Conservation (phyloP, 331 rosid species). For the Acacia pycnantha region DNA sequence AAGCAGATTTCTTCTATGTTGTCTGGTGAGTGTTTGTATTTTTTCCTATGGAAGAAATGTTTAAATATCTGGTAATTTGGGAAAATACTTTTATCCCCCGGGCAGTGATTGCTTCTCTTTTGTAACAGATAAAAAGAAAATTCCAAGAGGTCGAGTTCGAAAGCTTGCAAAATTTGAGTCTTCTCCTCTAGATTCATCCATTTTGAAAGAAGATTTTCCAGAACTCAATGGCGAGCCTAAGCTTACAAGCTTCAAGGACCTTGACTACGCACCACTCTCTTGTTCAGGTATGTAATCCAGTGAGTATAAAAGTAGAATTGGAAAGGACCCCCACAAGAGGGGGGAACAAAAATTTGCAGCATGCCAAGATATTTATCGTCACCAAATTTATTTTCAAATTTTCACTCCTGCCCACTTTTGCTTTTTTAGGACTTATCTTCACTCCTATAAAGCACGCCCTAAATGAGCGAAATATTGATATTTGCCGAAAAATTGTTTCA, state of each 20-base stretch:
- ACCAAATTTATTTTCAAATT: slow-evolving; percentile 19
- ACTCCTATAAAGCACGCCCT: neutral
- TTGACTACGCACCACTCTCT: slow-evolving; percentile 17
- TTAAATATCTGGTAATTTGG: neutral
- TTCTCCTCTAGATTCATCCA: slow-evolving; percentile 5
- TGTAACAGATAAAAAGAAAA: neutral
- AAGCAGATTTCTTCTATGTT: slow-evolving; percentile 41
- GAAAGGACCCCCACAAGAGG: neutral
- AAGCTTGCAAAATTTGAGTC: neutral
- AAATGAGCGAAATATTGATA: neutral
- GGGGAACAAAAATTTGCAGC: neutral
- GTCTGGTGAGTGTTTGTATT: slow-evolving; percentile 49
- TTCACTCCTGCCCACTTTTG: slow-evolving; percentile 19
- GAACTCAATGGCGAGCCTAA: neutral
- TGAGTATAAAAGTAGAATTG: neutral
- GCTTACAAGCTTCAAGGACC: slow-evolving; percentile 7
- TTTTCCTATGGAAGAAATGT: slow-evolving; percentile 24
- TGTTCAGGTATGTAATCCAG: slow-evolving; percentile 32
- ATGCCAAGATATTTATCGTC: neutral
- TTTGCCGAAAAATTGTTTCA: slow-evolving; percentile 4
- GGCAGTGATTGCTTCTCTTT: neutral
- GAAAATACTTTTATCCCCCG: neutral
- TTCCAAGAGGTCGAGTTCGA: neutral
- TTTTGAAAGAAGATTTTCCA: slow-evolving; percentile 20
- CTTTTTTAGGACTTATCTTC: neutral